These are phyloP conservation scores for Nevesoporus exiguus DNA, from an alignment of 768 basidiomycete genomes.

Conservation along the genomic window DNA sequence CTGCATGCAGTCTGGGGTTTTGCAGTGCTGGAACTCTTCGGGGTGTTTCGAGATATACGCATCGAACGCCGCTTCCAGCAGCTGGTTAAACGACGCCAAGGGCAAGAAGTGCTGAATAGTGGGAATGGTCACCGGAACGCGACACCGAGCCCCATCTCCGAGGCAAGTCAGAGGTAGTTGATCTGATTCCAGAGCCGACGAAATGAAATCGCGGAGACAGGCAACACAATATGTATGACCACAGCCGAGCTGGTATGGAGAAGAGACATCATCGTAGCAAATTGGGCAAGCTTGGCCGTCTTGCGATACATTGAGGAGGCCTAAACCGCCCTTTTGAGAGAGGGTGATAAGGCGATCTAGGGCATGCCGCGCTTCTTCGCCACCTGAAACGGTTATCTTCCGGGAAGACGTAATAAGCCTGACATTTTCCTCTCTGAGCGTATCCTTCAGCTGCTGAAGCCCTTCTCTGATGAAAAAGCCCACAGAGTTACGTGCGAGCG, in stretches of 20 bases:
- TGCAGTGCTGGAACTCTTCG: slow-evolving; percentile 66
- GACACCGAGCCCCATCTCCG: slow-evolving; percentile 60
- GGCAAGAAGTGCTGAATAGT: slow-evolving; percentile 50
- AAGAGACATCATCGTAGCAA: slow-evolving; percentile 43
- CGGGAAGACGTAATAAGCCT: slow-evolving; percentile 40
- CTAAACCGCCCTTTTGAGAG: slow-evolving; percentile 28
- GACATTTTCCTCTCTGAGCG: slow-evolving; percentile 53
- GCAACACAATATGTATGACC: slow-evolving; percentile 64
- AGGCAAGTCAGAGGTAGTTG: slow-evolving; percentile 68
- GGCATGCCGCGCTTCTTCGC: slow-evolving; percentile 51
- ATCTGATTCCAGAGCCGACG: slow-evolving; percentile 50
- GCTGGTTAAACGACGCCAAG: slow-evolving; percentile 47
- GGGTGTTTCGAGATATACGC: slow-evolving; percentile 55
- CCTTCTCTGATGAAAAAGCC: slow-evolving; percentile 52
- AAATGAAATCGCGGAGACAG: slow-evolving; percentile 58
- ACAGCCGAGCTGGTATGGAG: slow-evolving; percentile 52
- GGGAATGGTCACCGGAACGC: slow-evolving; percentile 48
- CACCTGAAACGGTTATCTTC: slow-evolving; percentile 51
- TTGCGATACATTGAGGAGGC: background rate
- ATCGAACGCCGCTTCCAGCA: slow-evolving; percentile 56
- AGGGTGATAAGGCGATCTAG: slow-evolving; percentile 44
- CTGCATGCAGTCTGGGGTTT: slow-evolving; percentile 73
- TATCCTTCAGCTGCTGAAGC: slow-evolving; percentile 47
- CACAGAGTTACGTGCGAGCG: slow-evolving; percentile 38
- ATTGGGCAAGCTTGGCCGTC: slow-evolving; percentile 44